phyloP scores from a whole-genome alignment of 148 eudicot genomes.

The Diospyros kaki region DNA sequence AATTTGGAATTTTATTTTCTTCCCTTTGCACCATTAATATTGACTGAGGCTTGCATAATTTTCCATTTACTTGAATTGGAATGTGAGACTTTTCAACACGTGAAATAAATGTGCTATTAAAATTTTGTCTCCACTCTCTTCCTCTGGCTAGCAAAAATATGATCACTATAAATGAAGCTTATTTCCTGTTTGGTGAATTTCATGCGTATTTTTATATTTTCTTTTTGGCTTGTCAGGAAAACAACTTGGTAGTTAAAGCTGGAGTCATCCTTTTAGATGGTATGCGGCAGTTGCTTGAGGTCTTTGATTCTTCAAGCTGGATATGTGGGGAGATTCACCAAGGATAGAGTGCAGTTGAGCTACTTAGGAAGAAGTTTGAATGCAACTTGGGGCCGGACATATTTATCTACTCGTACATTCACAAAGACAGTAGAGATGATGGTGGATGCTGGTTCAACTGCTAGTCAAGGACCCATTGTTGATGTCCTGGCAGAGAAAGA shows the following conservation, averaged over 20 bases:
- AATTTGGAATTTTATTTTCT: not conserved
- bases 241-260: constrained; percentile 11
- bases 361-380: constrained; percentile 25
- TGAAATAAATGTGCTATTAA: not conserved
- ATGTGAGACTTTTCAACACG: not conserved
- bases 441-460: constrained; percentile 52
- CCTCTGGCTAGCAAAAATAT: not conserved
- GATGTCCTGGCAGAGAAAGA: constrained; percentile 45
- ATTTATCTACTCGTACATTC: constrained; percentile 23
- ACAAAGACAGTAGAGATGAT: constrained; percentile 48
- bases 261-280: constrained; percentile 48
- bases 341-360: constrained; percentile 29
- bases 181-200: not conserved
- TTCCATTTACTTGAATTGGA: constrained; percentile 1
- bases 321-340: constrained; percentile 24
- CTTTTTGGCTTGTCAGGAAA: constrained; percentile 10
- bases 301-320: constrained; percentile 35
- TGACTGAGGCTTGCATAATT: not conserved
- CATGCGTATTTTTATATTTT: constrained; percentile 12
- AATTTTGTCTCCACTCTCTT: not conserved
- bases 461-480: constrained; percentile 28
- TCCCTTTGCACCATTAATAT: not conserved
- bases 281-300: constrained; percentile 51
- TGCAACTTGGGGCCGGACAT: constrained; percentile 27
- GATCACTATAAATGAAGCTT: not conserved